These are phyloP conservation scores for Penicillium robsamsonii DNA, from an alignment of 495 filamentous ascomycete species.

Conservation along the genomic window DNA sequence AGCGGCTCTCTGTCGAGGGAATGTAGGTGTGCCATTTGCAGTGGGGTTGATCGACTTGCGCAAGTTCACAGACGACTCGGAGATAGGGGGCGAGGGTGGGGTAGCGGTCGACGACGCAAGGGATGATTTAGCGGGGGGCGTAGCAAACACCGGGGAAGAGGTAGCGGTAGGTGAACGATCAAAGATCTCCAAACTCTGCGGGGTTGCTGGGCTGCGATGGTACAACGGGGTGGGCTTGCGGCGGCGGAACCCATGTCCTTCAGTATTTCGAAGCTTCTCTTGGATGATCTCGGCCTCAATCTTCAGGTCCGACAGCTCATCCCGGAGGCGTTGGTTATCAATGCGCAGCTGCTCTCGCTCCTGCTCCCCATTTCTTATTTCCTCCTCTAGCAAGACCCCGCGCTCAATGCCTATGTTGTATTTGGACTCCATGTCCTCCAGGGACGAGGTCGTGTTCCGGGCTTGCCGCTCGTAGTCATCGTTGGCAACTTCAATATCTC, in stretches of 20 bases:
- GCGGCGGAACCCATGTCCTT: slow-evolving; percentile 51
- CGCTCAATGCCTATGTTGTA: slow-evolving; percentile 93
- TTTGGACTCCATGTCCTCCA: slow-evolving; percentile 96
- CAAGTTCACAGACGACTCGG: slow-evolving; percentile 47
- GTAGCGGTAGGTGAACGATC: slow-evolving; percentile 61
- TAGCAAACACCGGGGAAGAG: slow-evolving; percentile 70
- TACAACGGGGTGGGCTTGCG: slow-evolving; percentile 51
- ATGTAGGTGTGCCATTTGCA: slow-evolving; percentile 34
- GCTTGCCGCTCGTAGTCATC: slow-evolving; percentile 98
- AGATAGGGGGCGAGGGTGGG: slow-evolving; percentile 63
- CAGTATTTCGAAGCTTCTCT: slow-evolving; percentile 78
- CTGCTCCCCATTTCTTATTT: slow-evolving; percentile 84
- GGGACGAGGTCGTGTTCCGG: slow-evolving; percentile 85
- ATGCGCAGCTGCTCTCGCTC: slow-evolving; percentile 86
- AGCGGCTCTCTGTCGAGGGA: slow-evolving; percentile 40
- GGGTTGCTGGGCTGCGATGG: slow-evolving; percentile 47
- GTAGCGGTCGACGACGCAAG: slow-evolving; percentile 76
- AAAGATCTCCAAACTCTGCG: slow-evolving; percentile 51
- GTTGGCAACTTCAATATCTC: slow-evolving; percentile 96
- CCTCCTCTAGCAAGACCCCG: slow-evolving; percentile 89
- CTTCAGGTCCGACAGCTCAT: slow-evolving; percentile 88
- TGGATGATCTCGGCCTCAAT: slow-evolving; percentile 93
- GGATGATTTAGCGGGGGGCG: slow-evolving; percentile 66
- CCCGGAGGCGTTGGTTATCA: slow-evolving; percentile 79
- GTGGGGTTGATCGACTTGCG: slow-evolving; percentile 44